Percentiles rank a stretch among this genome's conserved stretches.
Conservation (phyloP, 2,329 filamentous ascomycete species). For the Didymella pomorum region DNA sequence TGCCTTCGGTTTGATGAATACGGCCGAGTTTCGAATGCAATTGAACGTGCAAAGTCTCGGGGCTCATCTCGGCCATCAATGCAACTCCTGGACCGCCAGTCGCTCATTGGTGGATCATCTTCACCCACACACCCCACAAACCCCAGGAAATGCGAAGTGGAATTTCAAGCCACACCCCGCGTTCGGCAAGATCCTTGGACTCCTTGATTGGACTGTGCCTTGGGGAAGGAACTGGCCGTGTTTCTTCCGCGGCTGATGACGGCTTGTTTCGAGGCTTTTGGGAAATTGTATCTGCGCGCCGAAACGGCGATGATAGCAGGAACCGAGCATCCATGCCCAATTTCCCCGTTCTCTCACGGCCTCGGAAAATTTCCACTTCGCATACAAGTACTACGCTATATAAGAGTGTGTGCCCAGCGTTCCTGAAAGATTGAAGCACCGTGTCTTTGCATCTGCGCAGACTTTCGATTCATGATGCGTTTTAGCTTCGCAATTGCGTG, state of each 20-base stretch:
- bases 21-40: background rate
- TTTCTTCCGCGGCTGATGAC: conserved; percentile 6
- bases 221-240: background rate
- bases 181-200: conserved; percentile 9
- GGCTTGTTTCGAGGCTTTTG: background rate
- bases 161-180: conserved; percentile 26
- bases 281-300: conserved; percentile 13
- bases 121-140: conserved; percentile 26
- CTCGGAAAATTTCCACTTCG: too few species aligned
- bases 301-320: background rate
- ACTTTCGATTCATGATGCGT: conserved; percentile 24
- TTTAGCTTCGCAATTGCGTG: conserved; percentile 12
- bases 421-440: background rate
- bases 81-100: background rate
- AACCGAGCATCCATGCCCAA: background rate
- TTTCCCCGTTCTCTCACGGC: conserved; percentile 5
- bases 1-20: background rate
- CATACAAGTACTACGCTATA: conserved; percentile 1
- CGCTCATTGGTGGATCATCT: conserved; percentile 35
- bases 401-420: conserved; percentile 8
- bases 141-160: conserved; percentile 16
- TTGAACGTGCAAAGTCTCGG: background rate
- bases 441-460: background rate
- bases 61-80: background rate
- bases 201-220: conserved; percentile 12